phyloP scores from a whole-genome alignment of 2,329 filamentous ascomycete genomes.

The Mollisiaceae sp. region DNA sequence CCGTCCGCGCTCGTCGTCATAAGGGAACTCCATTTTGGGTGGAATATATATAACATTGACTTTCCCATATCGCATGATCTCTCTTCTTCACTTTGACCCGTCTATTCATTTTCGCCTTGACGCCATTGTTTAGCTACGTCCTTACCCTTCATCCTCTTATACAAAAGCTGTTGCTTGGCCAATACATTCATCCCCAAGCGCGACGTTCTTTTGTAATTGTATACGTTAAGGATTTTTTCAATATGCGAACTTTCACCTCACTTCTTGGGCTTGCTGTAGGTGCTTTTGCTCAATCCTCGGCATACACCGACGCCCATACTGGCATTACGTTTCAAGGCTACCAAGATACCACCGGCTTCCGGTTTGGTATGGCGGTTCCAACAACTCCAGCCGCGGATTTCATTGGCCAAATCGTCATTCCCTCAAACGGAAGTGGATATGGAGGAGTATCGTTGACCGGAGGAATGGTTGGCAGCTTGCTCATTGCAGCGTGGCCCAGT shows the following conservation, averaged over 20 bases:
- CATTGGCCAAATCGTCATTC: conserved; percentile 55
- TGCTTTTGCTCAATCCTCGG: conserved; percentile 28
- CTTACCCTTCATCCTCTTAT: conserved; percentile 17
- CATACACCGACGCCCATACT: conserved; percentile 50
- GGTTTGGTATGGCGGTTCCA: conserved; percentile 57
- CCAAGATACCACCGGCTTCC: conserved; percentile 47
- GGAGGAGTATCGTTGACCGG: conserved; percentile 54
- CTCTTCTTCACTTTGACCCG: conserved; percentile 11
- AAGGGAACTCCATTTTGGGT: not conserved
- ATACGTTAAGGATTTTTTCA: not conserved
- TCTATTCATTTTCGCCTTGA: conserved; percentile 19
- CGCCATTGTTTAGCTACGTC: conserved; percentile 24
- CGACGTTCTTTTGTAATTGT: conserved; percentile 5
- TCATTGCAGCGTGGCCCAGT: conserved; percentile 57
- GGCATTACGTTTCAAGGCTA: conserved; percentile 53
- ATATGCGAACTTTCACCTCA: conserved; percentile 9
- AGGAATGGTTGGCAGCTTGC: conserved; percentile 52
- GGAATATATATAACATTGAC: conserved; percentile 13
- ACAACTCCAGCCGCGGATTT: conserved; percentile 55
- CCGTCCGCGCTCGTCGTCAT: conserved; percentile 3
- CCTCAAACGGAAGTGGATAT: conserved; percentile 48
- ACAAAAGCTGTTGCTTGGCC: not conserved
- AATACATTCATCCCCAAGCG: not conserved
- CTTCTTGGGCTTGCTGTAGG: conserved; percentile 21
- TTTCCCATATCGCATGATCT: conserved; percentile 17